Evolutionary conservation across 73 alveolate species (phyloP).

Genomic region (Strombidium stylifer): DNA sequence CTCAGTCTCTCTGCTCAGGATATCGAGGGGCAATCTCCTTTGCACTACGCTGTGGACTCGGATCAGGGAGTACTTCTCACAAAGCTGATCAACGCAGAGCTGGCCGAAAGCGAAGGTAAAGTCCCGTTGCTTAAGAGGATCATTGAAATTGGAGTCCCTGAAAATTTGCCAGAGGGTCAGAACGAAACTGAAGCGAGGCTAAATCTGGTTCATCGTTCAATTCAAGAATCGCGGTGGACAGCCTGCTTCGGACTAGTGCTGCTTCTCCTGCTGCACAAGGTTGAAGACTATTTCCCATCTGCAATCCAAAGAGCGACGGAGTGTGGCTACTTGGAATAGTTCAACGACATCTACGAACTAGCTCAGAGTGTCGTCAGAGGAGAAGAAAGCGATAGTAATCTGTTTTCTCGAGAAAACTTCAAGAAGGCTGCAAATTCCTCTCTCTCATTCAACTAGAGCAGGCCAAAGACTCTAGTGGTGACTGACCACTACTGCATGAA

Average conservation of each 20-base stretch:
- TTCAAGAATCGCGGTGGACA: too few species aligned
- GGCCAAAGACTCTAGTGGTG: constrained; percentile 5
- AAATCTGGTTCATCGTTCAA: too few species aligned
- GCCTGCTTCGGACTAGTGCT: too few species aligned
- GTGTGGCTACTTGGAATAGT: constrained; percentile 40
- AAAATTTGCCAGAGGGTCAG: too few species aligned
- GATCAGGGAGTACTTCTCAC: neutral
- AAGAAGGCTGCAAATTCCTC: neutral
- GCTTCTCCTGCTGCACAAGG: too few species aligned
- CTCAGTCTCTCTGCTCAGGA: too few species aligned
- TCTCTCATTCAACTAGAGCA: neutral
- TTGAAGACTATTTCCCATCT: neutral
- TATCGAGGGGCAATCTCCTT: constrained; percentile 4
- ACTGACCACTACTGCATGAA: constrained; percentile 17
- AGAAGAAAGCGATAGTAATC: neutral
- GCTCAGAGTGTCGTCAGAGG: neutral
- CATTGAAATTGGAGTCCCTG: too few species aligned
- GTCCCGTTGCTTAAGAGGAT: too few species aligned
- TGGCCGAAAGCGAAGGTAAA: too few species aligned
- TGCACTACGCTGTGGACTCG: neutral
- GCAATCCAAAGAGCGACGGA: neutral
- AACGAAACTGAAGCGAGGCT: too few species aligned
- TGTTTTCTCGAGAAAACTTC: neutral
- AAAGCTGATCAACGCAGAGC: too few species aligned
- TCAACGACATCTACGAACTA: neutral